Evolutionary conservation across 306 rosid genomes (phyloP).

Genomic region (Fragaria ananassa): DNA sequence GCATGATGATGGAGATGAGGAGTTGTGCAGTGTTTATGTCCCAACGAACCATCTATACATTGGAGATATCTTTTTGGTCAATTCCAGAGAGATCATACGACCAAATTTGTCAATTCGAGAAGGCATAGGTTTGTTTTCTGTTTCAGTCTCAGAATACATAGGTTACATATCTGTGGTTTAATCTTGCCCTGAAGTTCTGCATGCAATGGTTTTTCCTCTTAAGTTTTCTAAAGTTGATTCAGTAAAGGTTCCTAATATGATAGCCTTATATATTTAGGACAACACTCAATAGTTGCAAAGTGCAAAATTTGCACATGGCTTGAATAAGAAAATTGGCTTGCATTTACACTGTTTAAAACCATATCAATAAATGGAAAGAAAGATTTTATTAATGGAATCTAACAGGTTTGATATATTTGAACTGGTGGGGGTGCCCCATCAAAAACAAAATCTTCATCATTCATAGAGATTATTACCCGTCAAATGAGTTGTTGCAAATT

Average conservation of each 20-base stretch:
- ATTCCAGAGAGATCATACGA: slow-evolving; percentile 74
- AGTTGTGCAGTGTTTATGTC: slow-evolving; percentile 89
- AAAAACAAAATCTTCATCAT: not conserved
- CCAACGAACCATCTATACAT: slow-evolving; percentile 90
- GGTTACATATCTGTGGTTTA: not conserved
- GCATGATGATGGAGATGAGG: slow-evolving; percentile 82
- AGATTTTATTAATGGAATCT: not conserved
- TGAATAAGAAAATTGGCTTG: not conserved
- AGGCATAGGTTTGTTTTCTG: slow-evolving; percentile 68
- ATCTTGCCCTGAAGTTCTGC: not conserved
- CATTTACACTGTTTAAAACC: not conserved
- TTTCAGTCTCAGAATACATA: not conserved
- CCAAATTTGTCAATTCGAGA: slow-evolving; percentile 90
- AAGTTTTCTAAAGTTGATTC: not conserved
- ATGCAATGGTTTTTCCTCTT: not conserved
- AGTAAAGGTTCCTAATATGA: not conserved
- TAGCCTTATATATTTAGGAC: not conserved
- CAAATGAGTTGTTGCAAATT: not conserved
- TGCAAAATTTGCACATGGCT: not conserved
- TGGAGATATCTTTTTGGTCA: slow-evolving; percentile 73
- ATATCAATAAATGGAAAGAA: not conserved
- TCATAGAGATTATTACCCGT: not conserved
- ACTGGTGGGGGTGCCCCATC: not conserved
- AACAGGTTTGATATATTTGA: not conserved
- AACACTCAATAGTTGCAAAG: not conserved